A percentile compares a stretch with the other conserved stretches of the same genome.
Evolutionary conservation across 352 stramenopile genomes (phyloP).

Genomic region (Phytopythium litorale): DNA sequence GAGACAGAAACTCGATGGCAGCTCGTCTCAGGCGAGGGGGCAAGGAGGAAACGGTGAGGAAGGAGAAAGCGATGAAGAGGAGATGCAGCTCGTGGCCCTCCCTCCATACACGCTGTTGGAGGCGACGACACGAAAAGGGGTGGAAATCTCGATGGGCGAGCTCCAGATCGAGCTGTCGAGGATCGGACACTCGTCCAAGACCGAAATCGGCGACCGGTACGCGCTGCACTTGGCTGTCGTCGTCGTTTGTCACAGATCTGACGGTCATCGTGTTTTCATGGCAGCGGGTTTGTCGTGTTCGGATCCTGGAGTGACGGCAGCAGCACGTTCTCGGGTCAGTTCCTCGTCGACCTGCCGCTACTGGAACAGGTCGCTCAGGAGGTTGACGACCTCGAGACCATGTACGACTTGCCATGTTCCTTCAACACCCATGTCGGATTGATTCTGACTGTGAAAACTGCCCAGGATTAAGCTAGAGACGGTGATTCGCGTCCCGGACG

Average conservation of each 20-base stretch:
- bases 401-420: conserved; percentile 25
- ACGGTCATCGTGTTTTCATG: conserved; percentile 2
- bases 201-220: conserved; percentile 45
- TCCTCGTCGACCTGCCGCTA: conserved; percentile 22
- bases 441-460: background rate
- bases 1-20: background rate
- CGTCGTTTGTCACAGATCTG: background rate
- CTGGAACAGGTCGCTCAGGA: conserved; percentile 51
- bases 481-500: conserved; percentile 31
- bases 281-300: conserved; percentile 49
- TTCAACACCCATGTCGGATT: background rate
- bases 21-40: background rate
- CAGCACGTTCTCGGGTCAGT: conserved; percentile 21
- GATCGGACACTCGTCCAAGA: conserved; percentile 1
- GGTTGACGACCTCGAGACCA: conserved; percentile 66
- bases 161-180: conserved; percentile 50
- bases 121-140: conserved; percentile 55
- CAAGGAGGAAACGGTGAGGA: background rate
- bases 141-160: conserved; percentile 55
- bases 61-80: conserved; percentile 17
- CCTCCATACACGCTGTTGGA: conserved; percentile 49
- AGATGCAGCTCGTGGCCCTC: conserved; percentile 24
- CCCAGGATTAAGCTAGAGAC: conserved; percentile 75
- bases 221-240: background rate
- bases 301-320: conserved; percentile 35